Percentiles rank a stretch among this genome's conserved stretches.
phyloP scores from a whole-genome alignment of 2,329 filamentous ascomycete genomes.

The Aspergillus cejpii region DNA sequence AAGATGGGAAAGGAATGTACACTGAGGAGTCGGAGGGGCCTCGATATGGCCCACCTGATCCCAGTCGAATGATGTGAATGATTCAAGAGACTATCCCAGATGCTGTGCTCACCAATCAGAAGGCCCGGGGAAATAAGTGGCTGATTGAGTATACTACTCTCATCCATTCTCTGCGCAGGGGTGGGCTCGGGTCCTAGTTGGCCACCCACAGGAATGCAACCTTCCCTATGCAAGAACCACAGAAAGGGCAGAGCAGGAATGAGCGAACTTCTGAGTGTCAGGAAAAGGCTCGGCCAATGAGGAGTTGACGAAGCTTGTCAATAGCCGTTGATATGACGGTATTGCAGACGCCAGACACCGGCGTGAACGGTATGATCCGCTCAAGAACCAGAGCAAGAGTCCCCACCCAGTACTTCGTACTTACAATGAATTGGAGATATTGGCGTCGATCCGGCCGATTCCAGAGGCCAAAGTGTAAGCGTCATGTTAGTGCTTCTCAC shows the following conservation, averaged over 20 bases:
- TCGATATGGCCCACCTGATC: constrained; percentile 17
- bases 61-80: constrained; percentile 19
- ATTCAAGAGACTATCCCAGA: constrained; percentile 12
- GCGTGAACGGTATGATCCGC: constrained; percentile 8
- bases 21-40: constrained; percentile 18
- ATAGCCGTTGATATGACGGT: not conserved
- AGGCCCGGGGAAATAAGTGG: constrained; percentile 10
- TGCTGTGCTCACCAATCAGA: constrained; percentile 22
- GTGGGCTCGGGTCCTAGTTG: constrained; percentile 19
- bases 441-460: not conserved
- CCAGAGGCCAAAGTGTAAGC: constrained; percentile 26
- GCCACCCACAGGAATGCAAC: constrained; percentile 36
- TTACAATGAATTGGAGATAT: constrained; percentile 2
- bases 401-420: too few species aligned
- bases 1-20: constrained; percentile 33
- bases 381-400: constrained; percentile 1
- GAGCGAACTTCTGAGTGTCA: constrained; percentile 18
- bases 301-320: constrained; percentile 1
- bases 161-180: constrained; percentile 14
- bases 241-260: constrained; percentile 19
- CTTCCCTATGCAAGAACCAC: constrained; percentile 32
- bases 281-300: constrained; percentile 16
- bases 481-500: constrained; percentile 26
- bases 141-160: constrained; percentile 23
- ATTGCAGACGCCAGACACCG: not conserved